phyloP scores from a whole-genome alignment of 768 basidiomycete genomes.

The Hygrocybe punicea region DNA sequence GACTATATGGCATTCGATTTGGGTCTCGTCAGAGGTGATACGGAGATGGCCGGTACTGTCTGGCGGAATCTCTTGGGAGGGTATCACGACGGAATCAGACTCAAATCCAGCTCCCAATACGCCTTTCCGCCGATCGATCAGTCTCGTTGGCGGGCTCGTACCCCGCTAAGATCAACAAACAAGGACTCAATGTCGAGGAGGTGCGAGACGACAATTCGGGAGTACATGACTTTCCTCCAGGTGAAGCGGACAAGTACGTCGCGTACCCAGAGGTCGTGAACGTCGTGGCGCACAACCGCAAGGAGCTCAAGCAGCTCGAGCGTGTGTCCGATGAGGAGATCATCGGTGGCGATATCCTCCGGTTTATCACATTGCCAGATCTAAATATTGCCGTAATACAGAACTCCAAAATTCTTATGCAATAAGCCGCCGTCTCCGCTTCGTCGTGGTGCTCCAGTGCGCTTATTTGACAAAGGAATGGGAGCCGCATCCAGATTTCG shows the following conservation, averaged over 20 bases:
- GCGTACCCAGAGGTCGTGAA: slow-evolving; percentile 72
- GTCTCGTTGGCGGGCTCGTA: slow-evolving; percentile 66
- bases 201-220: slow-evolving; percentile 63
- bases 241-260: slow-evolving; percentile 65
- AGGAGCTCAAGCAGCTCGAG: slow-evolving; percentile 71
- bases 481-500: no score
- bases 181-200: slow-evolving; percentile 51
- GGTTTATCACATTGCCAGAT: no score
- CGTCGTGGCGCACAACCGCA: slow-evolving; percentile 66
- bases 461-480: no score
- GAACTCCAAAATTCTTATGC: no score
- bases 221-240: slow-evolving; percentile 63
- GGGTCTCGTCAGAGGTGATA: slow-evolving; percentile 69
- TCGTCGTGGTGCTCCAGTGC: no score
- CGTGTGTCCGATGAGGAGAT: slow-evolving; percentile 44
- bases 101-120: slow-evolving; percentile 20
- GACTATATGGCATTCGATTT: slow-evolving; percentile 79
- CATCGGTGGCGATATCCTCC: slow-evolving; percentile 36
- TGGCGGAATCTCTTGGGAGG: slow-evolving; percentile 93
- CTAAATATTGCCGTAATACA: no score
- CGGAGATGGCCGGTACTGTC: slow-evolving; percentile 78
- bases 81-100: slow-evolving; percentile 69
- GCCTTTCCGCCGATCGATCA: slow-evolving; percentile 59
- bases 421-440: no score
- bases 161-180: slow-evolving; percentile 50